Percentiles rank a stretch among this genome's conserved stretches.
Conservation (phyloP, 352 stramenopile species). For the Phytophthora palmivora region DNA sequence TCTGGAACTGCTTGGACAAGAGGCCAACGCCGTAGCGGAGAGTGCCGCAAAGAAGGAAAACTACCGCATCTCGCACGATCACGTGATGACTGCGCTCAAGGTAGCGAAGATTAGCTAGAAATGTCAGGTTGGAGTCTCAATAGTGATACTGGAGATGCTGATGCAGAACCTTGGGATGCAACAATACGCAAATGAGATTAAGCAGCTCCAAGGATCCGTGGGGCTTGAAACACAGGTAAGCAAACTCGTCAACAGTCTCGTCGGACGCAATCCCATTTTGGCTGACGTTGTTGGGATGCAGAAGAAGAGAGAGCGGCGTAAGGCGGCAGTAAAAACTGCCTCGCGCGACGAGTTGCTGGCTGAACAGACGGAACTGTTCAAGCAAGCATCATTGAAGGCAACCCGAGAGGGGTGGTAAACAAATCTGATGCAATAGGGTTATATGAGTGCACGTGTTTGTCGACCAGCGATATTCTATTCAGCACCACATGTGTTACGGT, state of each 20-base stretch:
- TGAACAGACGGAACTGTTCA: slow-evolving; percentile 80
- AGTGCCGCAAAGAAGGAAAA: slow-evolving; percentile 62
- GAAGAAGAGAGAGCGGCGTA: slow-evolving; percentile 59
- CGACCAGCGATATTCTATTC: slow-evolving; percentile 8
- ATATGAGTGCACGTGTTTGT: not conserved
- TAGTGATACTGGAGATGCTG: slow-evolving; percentile 1
- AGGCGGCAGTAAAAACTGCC: slow-evolving; percentile 34
- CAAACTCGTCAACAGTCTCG: slow-evolving; percentile 6
- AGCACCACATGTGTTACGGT: not conserved
- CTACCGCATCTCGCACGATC: slow-evolving; percentile 70
- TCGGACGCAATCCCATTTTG: not conserved
- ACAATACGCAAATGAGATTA: slow-evolving; percentile 40
- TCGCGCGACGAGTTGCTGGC: slow-evolving; percentile 69
- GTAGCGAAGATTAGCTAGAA: slow-evolving; percentile 35
- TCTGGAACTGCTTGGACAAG: slow-evolving; percentile 47
- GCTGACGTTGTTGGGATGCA: slow-evolving; percentile 12
- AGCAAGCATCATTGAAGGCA: slow-evolving; percentile 66
- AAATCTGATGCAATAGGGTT: not conserved
- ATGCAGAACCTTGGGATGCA: slow-evolving; percentile 48
- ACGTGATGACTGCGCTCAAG: slow-evolving; percentile 64
- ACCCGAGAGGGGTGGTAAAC: slow-evolving; percentile 70
- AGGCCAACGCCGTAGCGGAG: slow-evolving; percentile 64
- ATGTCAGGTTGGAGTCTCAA: not conserved
- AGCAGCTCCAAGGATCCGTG: slow-evolving; percentile 38
- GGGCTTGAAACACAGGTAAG: slow-evolving; percentile 41